phyloP scores from a whole-genome alignment of 2,329 filamentous ascomycete species.

The Cordyceps farinosa region DNA sequence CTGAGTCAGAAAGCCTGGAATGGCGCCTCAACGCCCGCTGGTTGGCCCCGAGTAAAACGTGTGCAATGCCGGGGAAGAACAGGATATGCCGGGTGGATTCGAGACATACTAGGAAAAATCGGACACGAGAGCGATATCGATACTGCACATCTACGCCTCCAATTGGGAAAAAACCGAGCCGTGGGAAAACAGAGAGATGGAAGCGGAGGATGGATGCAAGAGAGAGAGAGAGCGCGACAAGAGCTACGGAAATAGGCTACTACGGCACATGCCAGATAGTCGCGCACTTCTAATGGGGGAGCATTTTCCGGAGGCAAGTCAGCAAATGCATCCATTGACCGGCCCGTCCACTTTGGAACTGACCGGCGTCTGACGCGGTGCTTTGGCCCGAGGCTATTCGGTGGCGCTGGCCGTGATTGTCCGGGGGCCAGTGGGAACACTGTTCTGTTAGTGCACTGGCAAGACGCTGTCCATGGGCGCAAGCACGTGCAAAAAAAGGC shows the following conservation, averaged over 20 bases:
- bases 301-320: neutral
- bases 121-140: slow-evolving; percentile 2
- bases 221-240: neutral
- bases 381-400: slow-evolving; percentile 16
- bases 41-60: neutral
- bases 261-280: slow-evolving; percentile 13
- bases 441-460: too few species aligned
- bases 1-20: slow-evolving; percentile 2
- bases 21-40: neutral
- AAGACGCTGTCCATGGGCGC: neutral
- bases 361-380: neutral
- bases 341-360: neutral
- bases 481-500: neutral
- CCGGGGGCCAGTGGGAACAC: neutral
- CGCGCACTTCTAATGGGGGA: neutral
- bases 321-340: neutral
- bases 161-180: neutral
- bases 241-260: slow-evolving; percentile 1
- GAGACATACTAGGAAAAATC: neutral
- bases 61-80: too few species aligned
- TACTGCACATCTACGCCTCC: neutral
- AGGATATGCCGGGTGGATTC: neutral
- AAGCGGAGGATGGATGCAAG: slow-evolving; percentile 1
- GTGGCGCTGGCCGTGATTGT: slow-evolving; percentile 12
- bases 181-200: neutral